These are phyloP conservation scores for Penicillium oxalicum DNA, from an alignment of 2,329 filamentous ascomycete genomes.

Conservation along the genomic window DNA sequence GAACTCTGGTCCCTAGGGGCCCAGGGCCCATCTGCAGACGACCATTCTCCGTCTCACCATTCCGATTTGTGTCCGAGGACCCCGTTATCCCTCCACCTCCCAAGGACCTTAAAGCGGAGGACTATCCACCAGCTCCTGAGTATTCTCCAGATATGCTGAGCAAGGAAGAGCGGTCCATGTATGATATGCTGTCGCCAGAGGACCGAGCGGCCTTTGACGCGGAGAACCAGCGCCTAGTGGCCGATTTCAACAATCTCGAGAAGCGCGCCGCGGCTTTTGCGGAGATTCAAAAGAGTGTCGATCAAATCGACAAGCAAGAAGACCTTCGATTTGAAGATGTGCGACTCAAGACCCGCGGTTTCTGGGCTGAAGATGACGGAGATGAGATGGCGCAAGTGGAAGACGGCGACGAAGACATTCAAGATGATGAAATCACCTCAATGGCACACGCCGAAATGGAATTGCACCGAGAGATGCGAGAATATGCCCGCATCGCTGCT, in stretches of 20 bases:
- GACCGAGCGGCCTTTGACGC: constrained; percentile 33
- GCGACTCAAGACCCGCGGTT: constrained; percentile 25
- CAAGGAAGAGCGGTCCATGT: constrained; percentile 33
- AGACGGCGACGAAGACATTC: constrained; percentile 50
- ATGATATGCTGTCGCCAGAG: constrained; percentile 35
- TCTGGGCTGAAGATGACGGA: constrained; percentile 42
- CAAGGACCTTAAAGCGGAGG: constrained; percentile 24
- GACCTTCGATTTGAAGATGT: constrained; percentile 27
- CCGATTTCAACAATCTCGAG: constrained; percentile 33
- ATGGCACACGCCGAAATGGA: constrained; percentile 83
- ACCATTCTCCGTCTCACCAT: constrained; percentile 32
- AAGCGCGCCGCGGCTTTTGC: constrained; percentile 25
- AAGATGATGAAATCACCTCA: constrained; percentile 77
- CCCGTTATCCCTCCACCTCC: constrained; percentile 26
- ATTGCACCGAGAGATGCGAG: constrained; percentile 77
- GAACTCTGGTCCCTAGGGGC: constrained; percentile 29
- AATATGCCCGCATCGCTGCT: constrained; percentile 78
- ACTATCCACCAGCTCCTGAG: constrained; percentile 27
- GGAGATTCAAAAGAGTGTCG: constrained; percentile 29
- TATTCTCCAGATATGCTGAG: constrained; percentile 33
- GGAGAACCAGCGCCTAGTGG: constrained; percentile 31
- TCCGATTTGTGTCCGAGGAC: constrained; percentile 30
- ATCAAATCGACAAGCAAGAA: constrained; percentile 27
- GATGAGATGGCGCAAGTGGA: constrained; percentile 43
- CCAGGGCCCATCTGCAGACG: constrained; percentile 22